Evolutionary conservation across 2,329 filamentous ascomycete genomes (phyloP), one percentile per base, ranked within the genome.

Genomic region (Pseudogymnoascus sp.): DNA sequence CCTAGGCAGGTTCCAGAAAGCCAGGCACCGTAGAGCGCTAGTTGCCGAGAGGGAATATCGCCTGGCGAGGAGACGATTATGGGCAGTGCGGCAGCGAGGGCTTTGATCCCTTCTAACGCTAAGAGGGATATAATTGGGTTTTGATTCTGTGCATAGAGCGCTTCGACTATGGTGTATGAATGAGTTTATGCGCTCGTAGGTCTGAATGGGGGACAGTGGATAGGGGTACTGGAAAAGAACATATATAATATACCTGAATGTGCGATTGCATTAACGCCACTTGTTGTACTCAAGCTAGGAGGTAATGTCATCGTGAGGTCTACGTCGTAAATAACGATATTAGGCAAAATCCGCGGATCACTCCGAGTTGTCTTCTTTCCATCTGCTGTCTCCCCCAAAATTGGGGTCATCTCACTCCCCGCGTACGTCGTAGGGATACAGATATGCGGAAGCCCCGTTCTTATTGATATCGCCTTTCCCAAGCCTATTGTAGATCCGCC

Each of bases 251-350:
- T 38, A 38, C 35, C 35, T 6, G 35, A 38, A 6, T 88, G 86
- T 2, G 86, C 85, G 72, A 88, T 85, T 0, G 86, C 85, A 70
- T 88, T 88, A 56, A 88, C 78, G 53, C 85, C 85, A 64, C 83
- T 86, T 0, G 80, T 83, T 1, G 80, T 79, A 66, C 79, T 83
- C 71, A 85, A 75, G 0, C 70, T 72, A 1, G 73, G 69, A 0
- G 85, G 84, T 24, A 87, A 74, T 1, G 80, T 82, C 78, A 85
- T 77, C 0, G 85, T 87, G 62, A 87, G 73, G 68, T 86, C 79
- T 16, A 86, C 83, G 74, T 88, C 85, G 70, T 87, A 88, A 38
- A 88, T 82, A 3, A 87, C 85, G 0, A 80, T 81, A 0, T 76
- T 78, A 0, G 85, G 85, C 21, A 86, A 73, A 63, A 87, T 86